These are phyloP conservation scores for Breynia disticha DNA, from an alignment of 441 rosid genomes.

Conservation along the genomic window DNA sequence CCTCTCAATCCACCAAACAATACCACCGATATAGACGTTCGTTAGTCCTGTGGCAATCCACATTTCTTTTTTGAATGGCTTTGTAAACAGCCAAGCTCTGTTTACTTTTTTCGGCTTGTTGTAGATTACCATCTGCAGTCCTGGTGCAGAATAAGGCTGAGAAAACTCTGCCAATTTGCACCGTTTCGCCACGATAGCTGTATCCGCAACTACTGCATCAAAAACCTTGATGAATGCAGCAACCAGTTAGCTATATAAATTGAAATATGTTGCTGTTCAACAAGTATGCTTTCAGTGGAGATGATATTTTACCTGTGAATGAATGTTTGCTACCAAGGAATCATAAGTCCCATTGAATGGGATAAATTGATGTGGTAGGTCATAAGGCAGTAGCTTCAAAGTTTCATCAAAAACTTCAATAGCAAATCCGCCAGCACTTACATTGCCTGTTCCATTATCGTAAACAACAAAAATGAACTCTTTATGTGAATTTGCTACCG, in stretches of 20 bases:
- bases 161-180: conserved; percentile 7
- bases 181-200: neutral
- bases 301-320: neutral
- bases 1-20: conserved; percentile 19
- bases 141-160: conserved; percentile 16
- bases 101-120: neutral
- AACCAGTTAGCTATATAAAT: too few species aligned
- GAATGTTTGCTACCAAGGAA: neutral
- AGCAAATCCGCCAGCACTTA: neutral
- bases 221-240: too few species aligned
- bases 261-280: too few species aligned
- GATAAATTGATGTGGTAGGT: neutral
- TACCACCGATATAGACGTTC: conserved; percentile 14
- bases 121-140: conserved; percentile 11
- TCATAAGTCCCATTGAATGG: neutral
- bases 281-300: too few species aligned
- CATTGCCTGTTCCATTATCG: neutral
- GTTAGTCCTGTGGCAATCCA: conserved; percentile 9
- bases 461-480: neutral
- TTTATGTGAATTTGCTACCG: neutral
- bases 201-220: neutral
- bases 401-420: conserved; percentile 2
- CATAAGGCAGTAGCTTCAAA: neutral
- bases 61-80: conserved; percentile 16
- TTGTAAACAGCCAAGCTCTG: conserved; percentile 12